Conservation (phyloP, 495 filamentous ascomycete species). For the Umbilicaria muhlenbergii region DNA sequence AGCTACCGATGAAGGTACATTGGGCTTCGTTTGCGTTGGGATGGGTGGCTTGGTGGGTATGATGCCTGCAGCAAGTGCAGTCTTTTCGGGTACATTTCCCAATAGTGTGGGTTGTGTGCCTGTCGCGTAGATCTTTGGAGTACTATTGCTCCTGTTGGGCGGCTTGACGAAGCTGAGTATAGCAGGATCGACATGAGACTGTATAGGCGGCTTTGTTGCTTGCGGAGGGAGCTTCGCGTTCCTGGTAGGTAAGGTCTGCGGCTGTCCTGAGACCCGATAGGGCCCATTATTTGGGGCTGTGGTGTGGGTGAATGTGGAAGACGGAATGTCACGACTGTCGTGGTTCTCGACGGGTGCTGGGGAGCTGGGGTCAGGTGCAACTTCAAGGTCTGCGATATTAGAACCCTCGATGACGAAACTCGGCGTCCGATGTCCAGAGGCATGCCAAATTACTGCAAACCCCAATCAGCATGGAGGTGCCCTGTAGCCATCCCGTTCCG, state of each 20-base stretch:
- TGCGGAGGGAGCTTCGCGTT: not conserved
- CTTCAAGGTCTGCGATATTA: constrained; percentile 42
- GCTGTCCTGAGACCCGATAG: not conserved
- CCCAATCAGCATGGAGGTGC: constrained; percentile 6
- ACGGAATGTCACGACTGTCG: not conserved
- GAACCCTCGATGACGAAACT: constrained; percentile 31
- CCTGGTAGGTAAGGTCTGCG: too few relatives aligned
- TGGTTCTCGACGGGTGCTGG: constrained; percentile 1
- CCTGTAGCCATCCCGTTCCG: not conserved
- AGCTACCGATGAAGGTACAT: too few relatives aligned
- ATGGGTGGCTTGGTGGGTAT: too few relatives aligned
- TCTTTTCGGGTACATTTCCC: too few relatives aligned
- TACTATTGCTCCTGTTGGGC: too few relatives aligned
- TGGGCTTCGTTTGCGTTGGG: too few relatives aligned
- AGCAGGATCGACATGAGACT: constrained; percentile 38
- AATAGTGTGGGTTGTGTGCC: too few relatives aligned
- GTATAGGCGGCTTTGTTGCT: constrained; percentile 6
- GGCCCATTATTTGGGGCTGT: too few relatives aligned
- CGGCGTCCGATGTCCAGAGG: not conserved
- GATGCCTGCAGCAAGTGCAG: too few relatives aligned
- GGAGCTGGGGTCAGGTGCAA: constrained; percentile 14
- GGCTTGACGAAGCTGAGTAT: constrained; percentile 27
- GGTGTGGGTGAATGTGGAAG: constrained; percentile 1
- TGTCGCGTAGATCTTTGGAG: too few relatives aligned
- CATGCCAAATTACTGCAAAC: constrained; percentile 6